Evolutionary conservation across 331 rosid genomes (phyloP), one percentile per base, ranked within the genome.

Genomic region (Cydonia oblonga): DNA sequence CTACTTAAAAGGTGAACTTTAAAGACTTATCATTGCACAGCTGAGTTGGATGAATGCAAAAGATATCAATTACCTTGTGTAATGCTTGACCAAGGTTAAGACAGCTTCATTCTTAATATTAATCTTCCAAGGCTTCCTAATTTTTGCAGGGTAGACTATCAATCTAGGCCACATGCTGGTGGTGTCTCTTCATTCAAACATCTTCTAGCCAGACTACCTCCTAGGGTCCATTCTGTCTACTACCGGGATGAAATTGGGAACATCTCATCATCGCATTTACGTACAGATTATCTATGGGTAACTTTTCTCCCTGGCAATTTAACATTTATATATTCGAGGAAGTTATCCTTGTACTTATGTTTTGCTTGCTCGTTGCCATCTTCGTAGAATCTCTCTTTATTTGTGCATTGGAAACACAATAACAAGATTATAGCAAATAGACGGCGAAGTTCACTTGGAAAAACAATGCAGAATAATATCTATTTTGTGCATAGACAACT

Each of bases 211-310:
- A 89, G 84, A 78, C 77, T 95, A 51, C 98, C 98, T 65, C 96
- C 98, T 33, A 85, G 86, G 84, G 96, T 89, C 76, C 98, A 95
- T 86, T 95, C 98, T 29, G 97, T 91, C 65, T 86, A 89, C 79
- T 95, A 95, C 81, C 90, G 97, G 22, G 98, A 95, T 70, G 89
- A 66, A 65, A 95, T 95, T 54, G 97, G 98, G 62, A 95, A 95
- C 86, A 89, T 95, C 75, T 95, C 98, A 7, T 79, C 98, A 54
- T 95, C 98, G n/a, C 96, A 82, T 85, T 82, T 95, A 65, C 96
- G 97, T 51, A 78, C 83, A 29, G 93, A 84, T 79, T 80, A 76
- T 83, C 79, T 59, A 64, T 85, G 81, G 92, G 98, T 95, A 68
- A 53, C 46, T 6, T 52, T n/a, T 25, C 32, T 44, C 29, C 19